These are phyloP conservation scores for Kodamaea nitidulidarum DNA, from an alignment of 805 yeast genomes.

Conservation along the genomic window DNA sequence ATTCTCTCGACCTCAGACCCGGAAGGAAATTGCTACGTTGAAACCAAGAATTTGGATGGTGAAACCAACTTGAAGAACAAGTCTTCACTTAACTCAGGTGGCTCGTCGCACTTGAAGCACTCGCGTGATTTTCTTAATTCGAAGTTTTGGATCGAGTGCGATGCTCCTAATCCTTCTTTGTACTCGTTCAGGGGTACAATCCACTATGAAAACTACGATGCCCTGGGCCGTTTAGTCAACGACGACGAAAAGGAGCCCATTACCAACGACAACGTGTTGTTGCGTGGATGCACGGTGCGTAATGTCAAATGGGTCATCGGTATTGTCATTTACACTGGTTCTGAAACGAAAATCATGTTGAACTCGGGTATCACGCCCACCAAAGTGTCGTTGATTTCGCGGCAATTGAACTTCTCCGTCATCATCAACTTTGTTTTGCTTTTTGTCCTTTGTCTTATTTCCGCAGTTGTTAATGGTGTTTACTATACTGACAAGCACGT, in stretches of 20 bases:
- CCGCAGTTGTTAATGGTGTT: slow-evolving; percentile 70
- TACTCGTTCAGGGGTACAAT: slow-evolving; percentile 66
- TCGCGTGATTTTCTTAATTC: slow-evolving; percentile 57
- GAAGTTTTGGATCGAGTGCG: slow-evolving; percentile 62
- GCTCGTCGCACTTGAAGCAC: slow-evolving; percentile 42
- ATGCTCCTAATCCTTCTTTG: slow-evolving; percentile 64
- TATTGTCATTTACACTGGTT: slow-evolving; percentile 70
- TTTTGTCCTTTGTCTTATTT: slow-evolving; percentile 62
- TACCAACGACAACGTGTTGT: slow-evolving; percentile 61
- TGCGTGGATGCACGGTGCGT: slow-evolving; percentile 75
- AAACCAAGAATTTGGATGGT: slow-evolving; percentile 81
- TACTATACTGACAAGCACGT: slow-evolving; percentile 45
- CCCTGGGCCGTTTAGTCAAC: slow-evolving; percentile 26
- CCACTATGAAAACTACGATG: slow-evolving; percentile 44
- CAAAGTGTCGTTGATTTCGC: slow-evolving; percentile 67
- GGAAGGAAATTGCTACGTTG: slow-evolving; percentile 70
- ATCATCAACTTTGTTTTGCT: slow-evolving; percentile 60
- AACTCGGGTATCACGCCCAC: slow-evolving; percentile 79
- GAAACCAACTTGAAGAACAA: slow-evolving; percentile 44
- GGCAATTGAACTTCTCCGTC: slow-evolving; percentile 69
- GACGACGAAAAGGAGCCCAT: slow-evolving; percentile 55
- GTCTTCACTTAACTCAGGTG: slow-evolving; percentile 51
- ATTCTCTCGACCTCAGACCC: slow-evolving; percentile 61
- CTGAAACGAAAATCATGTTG: slow-evolving; percentile 75
- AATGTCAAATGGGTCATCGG: slow-evolving; percentile 85